Percentiles rank a stretch among this genome's conserved stretches.
phyloP scores from a whole-genome alignment of 345 rosid genomes.

The Trapa bicornis region DNA sequence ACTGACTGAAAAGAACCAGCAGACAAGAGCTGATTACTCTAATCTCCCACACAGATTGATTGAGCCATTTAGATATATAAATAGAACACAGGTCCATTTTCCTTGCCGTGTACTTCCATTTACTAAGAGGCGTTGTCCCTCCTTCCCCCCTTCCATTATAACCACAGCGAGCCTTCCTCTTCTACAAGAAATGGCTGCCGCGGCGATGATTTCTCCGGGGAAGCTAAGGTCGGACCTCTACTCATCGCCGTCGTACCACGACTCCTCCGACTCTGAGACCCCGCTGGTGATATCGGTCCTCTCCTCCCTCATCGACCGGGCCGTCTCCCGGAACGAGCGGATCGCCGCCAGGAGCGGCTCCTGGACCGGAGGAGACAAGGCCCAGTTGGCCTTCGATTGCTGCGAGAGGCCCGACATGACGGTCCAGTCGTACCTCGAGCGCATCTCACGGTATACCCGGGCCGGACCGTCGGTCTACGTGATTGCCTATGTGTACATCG shows the following conservation, averaged over 20 bases:
- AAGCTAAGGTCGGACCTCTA: conserved; percentile 79
- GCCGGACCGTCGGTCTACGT: conserved; percentile 82
- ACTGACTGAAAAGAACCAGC: too few relatives aligned
- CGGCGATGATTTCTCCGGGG: conserved; percentile 46
- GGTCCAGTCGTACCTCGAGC: conserved; percentile 65
- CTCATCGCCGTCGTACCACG: conserved; percentile 27
- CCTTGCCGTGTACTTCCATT: neutral
- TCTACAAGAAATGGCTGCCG: conserved; percentile 14
- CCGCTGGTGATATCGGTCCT: conserved; percentile 78
- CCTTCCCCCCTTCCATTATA: neutral
- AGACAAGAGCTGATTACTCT: neutral
- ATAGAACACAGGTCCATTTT: neutral
- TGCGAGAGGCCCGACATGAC: conserved; percentile 72
- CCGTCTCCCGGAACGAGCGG: conserved; percentile 54
- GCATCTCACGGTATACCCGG: conserved; percentile 71
- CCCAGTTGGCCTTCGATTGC: conserved; percentile 50
- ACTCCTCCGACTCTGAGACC: conserved; percentile 40
- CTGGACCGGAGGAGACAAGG: conserved; percentile 22
- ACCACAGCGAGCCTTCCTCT: neutral
- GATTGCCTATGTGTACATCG: conserved; percentile 79
- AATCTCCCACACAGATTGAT: neutral
- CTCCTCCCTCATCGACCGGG: conserved; percentile 63
- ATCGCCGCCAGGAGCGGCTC: conserved; percentile 27
- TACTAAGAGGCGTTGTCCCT: too few relatives aligned
- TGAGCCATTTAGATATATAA: neutral